Conservation (phyloP, 31 red algal genomes). For the Odonthalia washingtoniensis region DNA sequence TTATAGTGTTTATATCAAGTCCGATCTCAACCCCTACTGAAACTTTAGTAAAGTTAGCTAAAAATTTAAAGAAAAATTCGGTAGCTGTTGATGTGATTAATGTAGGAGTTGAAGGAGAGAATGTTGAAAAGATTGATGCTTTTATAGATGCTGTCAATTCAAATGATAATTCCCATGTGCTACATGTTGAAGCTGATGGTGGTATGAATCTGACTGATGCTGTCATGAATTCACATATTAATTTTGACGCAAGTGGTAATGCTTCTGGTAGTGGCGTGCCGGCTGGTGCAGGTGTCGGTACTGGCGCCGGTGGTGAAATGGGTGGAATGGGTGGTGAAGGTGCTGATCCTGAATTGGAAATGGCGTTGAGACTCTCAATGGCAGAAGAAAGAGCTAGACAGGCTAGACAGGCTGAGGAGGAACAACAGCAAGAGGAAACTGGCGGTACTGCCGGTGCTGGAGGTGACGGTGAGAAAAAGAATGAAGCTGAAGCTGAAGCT, state of each 20-base stretch:
- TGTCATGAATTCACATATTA: slow-evolving; percentile 80
- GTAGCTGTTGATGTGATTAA: slow-evolving; percentile 92
- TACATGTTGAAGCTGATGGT: slow-evolving; percentile 80
- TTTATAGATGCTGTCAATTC: slow-evolving; percentile 92
- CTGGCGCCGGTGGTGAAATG: slow-evolving; percentile 40
- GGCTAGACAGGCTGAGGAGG: slow-evolving; percentile 52
- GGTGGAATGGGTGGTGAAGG: slow-evolving; percentile 65
- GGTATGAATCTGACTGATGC: slow-evolving; percentile 78
- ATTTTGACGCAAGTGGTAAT: slow-evolving; percentile 45
- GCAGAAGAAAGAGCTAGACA: slow-evolving; percentile 89
- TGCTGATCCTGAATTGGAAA: slow-evolving; percentile 92
- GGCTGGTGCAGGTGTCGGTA: slow-evolving; percentile 49
- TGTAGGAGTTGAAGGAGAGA: slow-evolving; percentile 79
- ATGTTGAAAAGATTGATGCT: slow-evolving; percentile 76
- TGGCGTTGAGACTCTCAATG: slow-evolving; percentile 93
- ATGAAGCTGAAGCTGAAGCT: slow-evolving; percentile 11
- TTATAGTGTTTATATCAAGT: slow-evolving; percentile 87
- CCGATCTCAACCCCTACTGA: slow-evolving; percentile 59
- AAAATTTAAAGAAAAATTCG: slow-evolving; percentile 90
- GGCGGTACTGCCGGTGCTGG: not conserved
- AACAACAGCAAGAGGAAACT: slow-evolving; percentile 3
- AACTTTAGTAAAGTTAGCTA: slow-evolving; percentile 71
- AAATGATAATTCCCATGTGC: slow-evolving; percentile 78
- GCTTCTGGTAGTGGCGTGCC: slow-evolving; percentile 35
- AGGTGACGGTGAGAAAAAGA: slow-evolving; percentile 19